A percentile compares a stretch with the other conserved stretches of the same genome.
phyloP scores from a whole-genome alignment of 2,329 filamentous ascomycete genomes.

The Xylariaceae sp. region DNA sequence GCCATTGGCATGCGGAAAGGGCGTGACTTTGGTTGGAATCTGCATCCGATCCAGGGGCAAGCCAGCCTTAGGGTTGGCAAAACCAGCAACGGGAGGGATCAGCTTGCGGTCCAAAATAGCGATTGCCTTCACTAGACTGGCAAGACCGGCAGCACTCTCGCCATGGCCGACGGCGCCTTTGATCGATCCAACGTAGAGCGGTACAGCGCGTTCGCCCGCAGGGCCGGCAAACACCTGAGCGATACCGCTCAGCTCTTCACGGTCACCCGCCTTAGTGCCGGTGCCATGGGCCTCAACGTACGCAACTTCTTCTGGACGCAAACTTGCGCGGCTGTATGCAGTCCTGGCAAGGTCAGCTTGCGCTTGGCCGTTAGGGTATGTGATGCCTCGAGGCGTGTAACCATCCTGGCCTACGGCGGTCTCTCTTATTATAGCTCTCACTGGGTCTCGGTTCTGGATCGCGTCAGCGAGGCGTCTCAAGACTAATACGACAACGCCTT shows the following conservation, averaged over 20 bases:
- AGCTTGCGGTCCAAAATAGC: slow-evolving; percentile 21
- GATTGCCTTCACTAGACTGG: slow-evolving; percentile 28
- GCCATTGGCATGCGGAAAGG: neutral
- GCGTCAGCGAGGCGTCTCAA: slow-evolving; percentile 48
- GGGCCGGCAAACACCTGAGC: slow-evolving; percentile 15
- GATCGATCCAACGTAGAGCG: slow-evolving; percentile 28
- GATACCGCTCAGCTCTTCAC: slow-evolving; percentile 22
- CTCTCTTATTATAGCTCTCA: slow-evolving; percentile 39
- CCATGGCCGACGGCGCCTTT: slow-evolving; percentile 34
- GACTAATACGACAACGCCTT: slow-evolving; percentile 20
- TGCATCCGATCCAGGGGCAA: slow-evolving; percentile 22
- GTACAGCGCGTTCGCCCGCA: neutral
- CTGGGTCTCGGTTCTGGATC: slow-evolving; percentile 40
- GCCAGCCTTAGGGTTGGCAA: slow-evolving; percentile 23
- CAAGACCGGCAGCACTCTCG: slow-evolving; percentile 30
- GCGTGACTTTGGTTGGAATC: slow-evolving; percentile 8
- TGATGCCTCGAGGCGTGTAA: slow-evolving; percentile 44
- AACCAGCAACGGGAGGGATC: slow-evolving; percentile 23
- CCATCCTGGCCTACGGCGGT: slow-evolving; percentile 49
- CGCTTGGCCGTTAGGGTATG: slow-evolving; percentile 38
- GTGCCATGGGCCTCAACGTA: slow-evolving; percentile 42
- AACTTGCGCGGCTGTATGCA: slow-evolving; percentile 29
- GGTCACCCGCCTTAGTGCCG: slow-evolving; percentile 27
- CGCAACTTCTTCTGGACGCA: slow-evolving; percentile 19
- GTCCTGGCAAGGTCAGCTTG: slow-evolving; percentile 31